phyloP scores from a whole-genome alignment of 2,329 filamentous ascomycete genomes.

The Dothistroma pini region DNA sequence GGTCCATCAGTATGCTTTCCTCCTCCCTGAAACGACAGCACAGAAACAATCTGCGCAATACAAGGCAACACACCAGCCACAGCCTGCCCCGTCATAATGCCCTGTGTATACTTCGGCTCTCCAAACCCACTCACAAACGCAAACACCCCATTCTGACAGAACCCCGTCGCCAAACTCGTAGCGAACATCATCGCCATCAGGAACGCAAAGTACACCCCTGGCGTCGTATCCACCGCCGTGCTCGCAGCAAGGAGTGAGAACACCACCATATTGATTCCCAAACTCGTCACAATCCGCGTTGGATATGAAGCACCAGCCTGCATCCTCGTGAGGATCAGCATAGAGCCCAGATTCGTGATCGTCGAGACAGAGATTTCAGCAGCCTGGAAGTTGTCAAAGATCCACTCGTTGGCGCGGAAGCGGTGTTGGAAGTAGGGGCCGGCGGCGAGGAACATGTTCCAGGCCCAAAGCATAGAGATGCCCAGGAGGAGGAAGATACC shows the following conservation, averaged over 20 bases:
- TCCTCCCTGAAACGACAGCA: slow-evolving; percentile 58
- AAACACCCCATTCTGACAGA: slow-evolving; percentile 92
- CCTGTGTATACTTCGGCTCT: slow-evolving; percentile 85
- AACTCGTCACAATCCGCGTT: slow-evolving; percentile 72
- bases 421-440: slow-evolving; percentile 88
- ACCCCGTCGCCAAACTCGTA: slow-evolving; percentile 74
- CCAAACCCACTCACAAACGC: slow-evolving; percentile 86
- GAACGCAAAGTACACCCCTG: slow-evolving; percentile 72
- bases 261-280: slow-evolving; percentile 71
- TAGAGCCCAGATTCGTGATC: slow-evolving; percentile 71
- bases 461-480: slow-evolving; percentile 95
- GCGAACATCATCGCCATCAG: slow-evolving; percentile 75
- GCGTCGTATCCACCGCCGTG: slow-evolving; percentile 63
- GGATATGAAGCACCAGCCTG: slow-evolving; percentile 85
- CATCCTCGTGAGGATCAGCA: slow-evolving; percentile 72
- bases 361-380: slow-evolving; percentile 85
- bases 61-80: slow-evolving; percentile 87
- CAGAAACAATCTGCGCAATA: slow-evolving; percentile 79
- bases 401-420: slow-evolving; percentile 67
- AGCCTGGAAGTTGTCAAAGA: slow-evolving; percentile 80
- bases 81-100: slow-evolving; percentile 92
- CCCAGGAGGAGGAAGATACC: slow-evolving; percentile 79
- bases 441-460: slow-evolving; percentile 98
- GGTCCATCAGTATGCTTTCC: slow-evolving; percentile 1
- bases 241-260: slow-evolving; percentile 79